Conservation (phyloP, 257 asterid species). For the Primulina huaijiensis region DNA sequence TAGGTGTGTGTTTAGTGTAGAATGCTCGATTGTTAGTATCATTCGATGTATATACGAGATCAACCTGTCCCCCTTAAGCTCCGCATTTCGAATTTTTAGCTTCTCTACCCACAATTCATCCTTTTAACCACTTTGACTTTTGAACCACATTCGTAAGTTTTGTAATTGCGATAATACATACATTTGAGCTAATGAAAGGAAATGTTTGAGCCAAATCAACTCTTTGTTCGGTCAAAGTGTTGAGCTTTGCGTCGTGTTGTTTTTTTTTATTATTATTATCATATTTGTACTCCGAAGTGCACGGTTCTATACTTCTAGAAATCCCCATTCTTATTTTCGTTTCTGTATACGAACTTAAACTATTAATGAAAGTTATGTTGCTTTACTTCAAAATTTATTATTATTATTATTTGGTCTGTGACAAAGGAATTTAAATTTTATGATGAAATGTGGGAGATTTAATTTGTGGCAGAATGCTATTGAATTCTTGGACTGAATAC, state of each 20-base stretch:
- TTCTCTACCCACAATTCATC: constrained; percentile 7
- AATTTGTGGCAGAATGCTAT: neutral
- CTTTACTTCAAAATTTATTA: no score
- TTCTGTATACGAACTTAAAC: no score
- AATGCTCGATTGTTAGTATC: constrained; percentile 36
- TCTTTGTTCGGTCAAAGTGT: neutral
- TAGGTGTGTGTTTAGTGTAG: constrained; percentile 48
- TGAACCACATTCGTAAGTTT: constrained; percentile 23
- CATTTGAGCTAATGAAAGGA: constrained; percentile 25
- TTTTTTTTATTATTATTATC: no score
- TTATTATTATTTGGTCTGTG: neutral
- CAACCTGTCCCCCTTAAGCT: constrained; percentile 10
- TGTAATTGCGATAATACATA: constrained; percentile 31
- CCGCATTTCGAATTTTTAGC: constrained; percentile 8
- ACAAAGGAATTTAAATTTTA: neutral
- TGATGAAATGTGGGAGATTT: neutral
- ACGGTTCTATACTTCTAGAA: neutral
- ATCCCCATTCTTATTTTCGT: neutral
- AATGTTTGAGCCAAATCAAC: neutral
- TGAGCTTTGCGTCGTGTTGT: neutral
- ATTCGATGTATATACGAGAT: constrained; percentile 50
- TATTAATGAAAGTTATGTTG: no score
- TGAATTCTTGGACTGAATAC: no score
- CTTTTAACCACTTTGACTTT: constrained; percentile 22
- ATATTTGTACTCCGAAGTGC: neutral